These are phyloP conservation scores for Physcomitrium patens DNA, from an alignment of 225 moss, liverwort and hornwort species.

Conservation along the genomic window DNA sequence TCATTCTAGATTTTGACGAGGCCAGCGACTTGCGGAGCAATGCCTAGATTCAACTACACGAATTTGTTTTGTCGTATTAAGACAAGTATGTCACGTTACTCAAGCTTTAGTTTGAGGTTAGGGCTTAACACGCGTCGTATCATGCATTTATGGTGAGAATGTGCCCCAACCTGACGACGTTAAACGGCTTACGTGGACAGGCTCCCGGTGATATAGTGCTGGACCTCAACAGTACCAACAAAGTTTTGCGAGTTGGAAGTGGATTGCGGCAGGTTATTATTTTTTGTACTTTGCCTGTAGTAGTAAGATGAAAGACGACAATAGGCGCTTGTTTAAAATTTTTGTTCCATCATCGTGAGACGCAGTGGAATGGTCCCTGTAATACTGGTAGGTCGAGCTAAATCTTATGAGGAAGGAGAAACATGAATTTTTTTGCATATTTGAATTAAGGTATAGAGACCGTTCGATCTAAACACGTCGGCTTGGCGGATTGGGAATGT, in stretches of 20 bases:
- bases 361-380: neutral
- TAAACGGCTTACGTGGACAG: slow-evolving; percentile 28
- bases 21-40: neutral
- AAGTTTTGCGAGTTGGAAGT: slow-evolving; percentile 61
- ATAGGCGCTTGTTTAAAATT: neutral
- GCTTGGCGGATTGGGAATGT: slow-evolving; percentile 22
- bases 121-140: slow-evolving; percentile 16
- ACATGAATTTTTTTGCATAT: neutral
- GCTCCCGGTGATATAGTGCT: slow-evolving; percentile 63
- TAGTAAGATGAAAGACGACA: neutral
- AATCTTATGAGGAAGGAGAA: neutral
- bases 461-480: neutral
- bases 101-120: slow-evolving; percentile 4
- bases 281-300: neutral
- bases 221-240: slow-evolving; percentile 47
- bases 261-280: slow-evolving; percentile 61
- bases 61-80: neutral
- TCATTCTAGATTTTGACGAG: neutral
- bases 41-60: neutral
- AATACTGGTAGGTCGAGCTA: neutral
- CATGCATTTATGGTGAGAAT: neutral
- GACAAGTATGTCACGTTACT: neutral
- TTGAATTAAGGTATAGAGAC: neutral
- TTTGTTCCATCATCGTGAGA: neutral
- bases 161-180: neutral